These are phyloP conservation scores for Aspergillus clavatus DNA, from an alignment of 2,329 filamentous ascomycete species.

Conservation along the genomic window DNA sequence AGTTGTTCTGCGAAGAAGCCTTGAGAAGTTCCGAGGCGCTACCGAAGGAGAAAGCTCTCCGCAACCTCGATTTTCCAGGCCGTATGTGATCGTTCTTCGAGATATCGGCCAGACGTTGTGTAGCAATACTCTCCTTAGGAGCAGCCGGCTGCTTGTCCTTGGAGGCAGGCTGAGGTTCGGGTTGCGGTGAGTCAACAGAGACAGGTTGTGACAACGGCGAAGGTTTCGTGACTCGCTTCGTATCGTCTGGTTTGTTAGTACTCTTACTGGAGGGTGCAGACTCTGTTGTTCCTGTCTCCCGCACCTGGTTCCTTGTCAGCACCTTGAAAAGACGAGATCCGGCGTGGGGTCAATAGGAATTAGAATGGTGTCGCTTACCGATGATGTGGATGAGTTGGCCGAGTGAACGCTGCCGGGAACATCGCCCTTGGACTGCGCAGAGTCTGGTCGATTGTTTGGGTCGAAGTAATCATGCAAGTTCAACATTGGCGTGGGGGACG, in stretches of 20 bases:
- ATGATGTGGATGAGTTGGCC: slow-evolving; percentile 53
- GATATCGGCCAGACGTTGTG: slow-evolving; percentile 79
- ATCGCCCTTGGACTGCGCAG: slow-evolving; percentile 45
- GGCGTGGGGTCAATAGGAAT: too few species aligned
- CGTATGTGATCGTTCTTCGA: slow-evolving; percentile 72
- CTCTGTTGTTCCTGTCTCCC: slow-evolving; percentile 20
- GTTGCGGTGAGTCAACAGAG: slow-evolving; percentile 41
- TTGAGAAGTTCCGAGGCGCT: slow-evolving; percentile 86
- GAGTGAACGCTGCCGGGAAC: slow-evolving; percentile 62
- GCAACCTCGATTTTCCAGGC: slow-evolving; percentile 79
- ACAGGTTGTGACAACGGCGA: slow-evolving; percentile 70
- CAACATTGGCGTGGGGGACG: slow-evolving; percentile 27
- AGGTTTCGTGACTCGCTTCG: slow-evolving; percentile 61
- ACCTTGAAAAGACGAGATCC: background rate
- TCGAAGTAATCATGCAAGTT: slow-evolving; percentile 35
- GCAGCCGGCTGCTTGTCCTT: slow-evolving; percentile 31
- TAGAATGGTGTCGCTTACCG: slow-evolving; percentile 50
- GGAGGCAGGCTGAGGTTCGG: slow-evolving; percentile 19
- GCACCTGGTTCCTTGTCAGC: slow-evolving; percentile 16
- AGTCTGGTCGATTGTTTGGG: slow-evolving; percentile 27
- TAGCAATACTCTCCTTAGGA: slow-evolving; percentile 60
- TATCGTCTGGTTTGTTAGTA: slow-evolving; percentile 58
- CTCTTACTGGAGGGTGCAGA: slow-evolving; percentile 17
- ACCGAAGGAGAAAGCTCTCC: slow-evolving; percentile 92
- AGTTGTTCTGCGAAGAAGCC: slow-evolving; percentile 61